Base-by-base conservation (phyloP, 139 green algal genomes). In the Auxenochlorella pyrenoidosa region DNA sequence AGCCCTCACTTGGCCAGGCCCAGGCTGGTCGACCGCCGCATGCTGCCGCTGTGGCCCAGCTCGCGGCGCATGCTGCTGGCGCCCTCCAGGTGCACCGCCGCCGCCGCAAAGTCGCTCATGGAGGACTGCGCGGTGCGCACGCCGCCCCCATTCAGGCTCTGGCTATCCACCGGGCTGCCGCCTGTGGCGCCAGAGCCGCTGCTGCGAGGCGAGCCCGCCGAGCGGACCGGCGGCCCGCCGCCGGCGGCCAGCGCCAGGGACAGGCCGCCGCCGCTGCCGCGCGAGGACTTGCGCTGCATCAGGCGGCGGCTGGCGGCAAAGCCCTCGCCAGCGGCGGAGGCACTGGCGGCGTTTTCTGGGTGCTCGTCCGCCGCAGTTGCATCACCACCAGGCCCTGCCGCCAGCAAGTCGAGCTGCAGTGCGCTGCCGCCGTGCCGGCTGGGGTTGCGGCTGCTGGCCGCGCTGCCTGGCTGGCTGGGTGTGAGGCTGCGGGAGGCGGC, bases 1-100 rank as follows among this genome's bases (percentile, higher is more conserved):
- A 6, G 12, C 3, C 30, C 76, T 65, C 82, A 87, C 83, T 76
- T 91, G 38, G 88, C 88, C 72, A 91, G 84, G 12, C 83, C 88
- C 73, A 91, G 26, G 54, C 84, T 89, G 34, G 88, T 89, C 22
- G 72, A 34, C 28, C 82, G 38, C 51, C 88, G 76, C 88, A 91
- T 91, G 47, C 82, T 86, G 47, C 38, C 40, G 59, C 28, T 59
- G 22, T 16, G 5, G 10, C 54, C 34, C 34, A 38, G 15, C 47
- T 73, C 66, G 13, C 82, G 36, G 26, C 88, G 75, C 88, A 89
- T 89, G n/a, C 65, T 79, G 47, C 26, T 60, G 36, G 75, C 43
- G 16, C 65, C 70, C 70, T 82, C 70, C 24, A 87, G 34, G 71
- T 81, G 71, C 5, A 30, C 26, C 38, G 71, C 70, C 36, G 51